Conservation (phyloP, 768 basidiomycete genomes). For the Chalciporus piperatus region DNA sequence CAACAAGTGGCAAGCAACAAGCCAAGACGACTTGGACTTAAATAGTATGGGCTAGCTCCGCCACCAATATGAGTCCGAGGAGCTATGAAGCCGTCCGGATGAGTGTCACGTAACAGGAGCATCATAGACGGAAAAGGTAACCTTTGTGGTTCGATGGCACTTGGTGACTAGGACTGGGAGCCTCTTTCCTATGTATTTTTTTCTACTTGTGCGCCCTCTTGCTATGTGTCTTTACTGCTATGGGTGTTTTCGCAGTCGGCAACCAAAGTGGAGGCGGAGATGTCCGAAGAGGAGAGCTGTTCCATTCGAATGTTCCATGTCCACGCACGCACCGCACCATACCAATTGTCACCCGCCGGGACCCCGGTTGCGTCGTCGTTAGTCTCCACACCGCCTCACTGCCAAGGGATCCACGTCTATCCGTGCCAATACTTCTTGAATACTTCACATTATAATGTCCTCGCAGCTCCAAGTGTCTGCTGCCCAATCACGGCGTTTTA, state of each 20-base stretch:
- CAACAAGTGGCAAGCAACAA: no score
- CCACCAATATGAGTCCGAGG: neutral
- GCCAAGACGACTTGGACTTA: neutral
- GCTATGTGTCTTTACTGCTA: neutral
- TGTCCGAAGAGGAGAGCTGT: conserved; percentile 11
- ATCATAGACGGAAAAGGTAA: conserved; percentile 11
- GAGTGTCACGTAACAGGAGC: neutral
- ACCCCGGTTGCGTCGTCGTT: neutral
- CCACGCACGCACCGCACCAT: conserved; percentile 10
- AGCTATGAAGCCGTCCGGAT: no score
- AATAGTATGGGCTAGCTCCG: neutral
- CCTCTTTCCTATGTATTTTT: neutral
- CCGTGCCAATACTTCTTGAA: no score
- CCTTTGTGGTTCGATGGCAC: conserved; percentile 3
- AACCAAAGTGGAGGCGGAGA: conserved; percentile 11
- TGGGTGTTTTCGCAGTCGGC: neutral
- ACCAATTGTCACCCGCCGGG: no score
- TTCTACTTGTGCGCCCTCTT: neutral
- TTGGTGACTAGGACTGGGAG: neutral
- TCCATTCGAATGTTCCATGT: conserved; percentile 29
- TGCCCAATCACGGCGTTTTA: no score
- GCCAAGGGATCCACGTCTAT: neutral
- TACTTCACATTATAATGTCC: no score
- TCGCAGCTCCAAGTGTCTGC: no score
- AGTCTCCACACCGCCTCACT: conserved; percentile 13